Base-by-base conservation (phyloP, 1,284 basidiomycete species). In the Austropuccinia psidii region DNA sequence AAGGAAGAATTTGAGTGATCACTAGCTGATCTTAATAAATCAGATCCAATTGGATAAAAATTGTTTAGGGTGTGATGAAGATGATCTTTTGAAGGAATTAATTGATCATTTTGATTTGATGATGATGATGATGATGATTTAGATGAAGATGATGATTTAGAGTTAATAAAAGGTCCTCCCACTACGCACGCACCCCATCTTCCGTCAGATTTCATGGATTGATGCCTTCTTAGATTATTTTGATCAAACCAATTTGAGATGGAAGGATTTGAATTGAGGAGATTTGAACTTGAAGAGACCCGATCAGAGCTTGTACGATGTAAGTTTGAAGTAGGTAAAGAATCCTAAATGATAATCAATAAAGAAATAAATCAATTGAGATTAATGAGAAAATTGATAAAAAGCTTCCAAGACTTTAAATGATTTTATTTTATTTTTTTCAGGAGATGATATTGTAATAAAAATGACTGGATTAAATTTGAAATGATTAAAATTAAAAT, bases 301-400 rank as follows among this genome's bases (percentile, higher is more conserved):
- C 67, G 55, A 57, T 70, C 67, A 31, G 67, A 70, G 19, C 41
- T 70, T 24, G 55, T 45, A 54, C 67, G 67, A 19, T 70, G 67
- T 17, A 60, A 55, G 45, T 35, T 70, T 39, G 57, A 47, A 60
- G 67, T 31, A 4, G 41, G 45, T 17, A 55, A 43, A 60, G 57
- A 47, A 61, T 17, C 27, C 9, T 61, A n/a, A 13, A 50, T 21
- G 47, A n/a, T 50, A 21, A 27, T 50, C 21, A 17, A 49, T n/a
- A 15, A 9, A 49, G 5, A 19, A 49, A 17, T 49, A 49, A 24
- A 27, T 21, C 47, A n/a, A 50, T 21, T 2, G 47, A n/a, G 47
- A 50, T 27, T 27, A 50, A 27, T 27, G 47, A 27, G 21, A 50
- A 13, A 27, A 9, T 11, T 21, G 21, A 50, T 50, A 50, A 50